Conservation (phyloP, 805 yeast species). For the Yamadazyma laniorum region DNA sequence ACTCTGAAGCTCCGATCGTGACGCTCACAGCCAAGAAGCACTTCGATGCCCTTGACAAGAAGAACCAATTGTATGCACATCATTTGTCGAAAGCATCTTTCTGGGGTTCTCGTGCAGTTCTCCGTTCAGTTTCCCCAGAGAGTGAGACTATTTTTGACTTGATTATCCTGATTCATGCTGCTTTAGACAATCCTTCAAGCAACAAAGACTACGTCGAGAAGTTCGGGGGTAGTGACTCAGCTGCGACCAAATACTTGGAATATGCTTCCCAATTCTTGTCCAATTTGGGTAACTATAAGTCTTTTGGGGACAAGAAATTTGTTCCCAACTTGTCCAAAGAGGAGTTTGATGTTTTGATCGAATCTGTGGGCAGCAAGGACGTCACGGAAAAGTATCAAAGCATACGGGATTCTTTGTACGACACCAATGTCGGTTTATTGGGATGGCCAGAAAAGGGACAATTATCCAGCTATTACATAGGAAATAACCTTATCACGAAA, state of each 20-base stretch:
- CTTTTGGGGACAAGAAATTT: slow-evolving; percentile 87
- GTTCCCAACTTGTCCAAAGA: slow-evolving; percentile 58
- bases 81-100: slow-evolving; percentile 80
- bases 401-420: slow-evolving; percentile 51
- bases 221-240: slow-evolving; percentile 19
- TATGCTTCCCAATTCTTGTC: slow-evolving; percentile 73
- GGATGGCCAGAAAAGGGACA: slow-evolving; percentile 83
- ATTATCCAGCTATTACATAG: slow-evolving; percentile 68
- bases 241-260: slow-evolving; percentile 53
- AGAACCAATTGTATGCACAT: slow-evolving; percentile 72
- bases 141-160: slow-evolving; percentile 74
- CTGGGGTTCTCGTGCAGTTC: slow-evolving; percentile 75
- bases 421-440: slow-evolving; percentile 47
- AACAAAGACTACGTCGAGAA: slow-evolving; percentile 39
- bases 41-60: slow-evolving; percentile 62
- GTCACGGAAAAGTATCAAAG: slow-evolving; percentile 36
- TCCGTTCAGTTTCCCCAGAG: slow-evolving; percentile 81
- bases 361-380: slow-evolving; percentile 34
- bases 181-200: slow-evolving; percentile 43
- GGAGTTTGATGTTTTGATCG: slow-evolving; percentile 48
- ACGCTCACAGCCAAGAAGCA: slow-evolving; percentile 61
- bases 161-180: slow-evolving; percentile 57
- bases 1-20: slow-evolving; percentile 43
- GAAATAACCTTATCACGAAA: slow-evolving; percentile 43
- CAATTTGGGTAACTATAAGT: slow-evolving; percentile 76